Evolutionary conservation across 1,284 basidiomycete genomes (phyloP).

Genomic region (Phellinidium pouzarii): DNA sequence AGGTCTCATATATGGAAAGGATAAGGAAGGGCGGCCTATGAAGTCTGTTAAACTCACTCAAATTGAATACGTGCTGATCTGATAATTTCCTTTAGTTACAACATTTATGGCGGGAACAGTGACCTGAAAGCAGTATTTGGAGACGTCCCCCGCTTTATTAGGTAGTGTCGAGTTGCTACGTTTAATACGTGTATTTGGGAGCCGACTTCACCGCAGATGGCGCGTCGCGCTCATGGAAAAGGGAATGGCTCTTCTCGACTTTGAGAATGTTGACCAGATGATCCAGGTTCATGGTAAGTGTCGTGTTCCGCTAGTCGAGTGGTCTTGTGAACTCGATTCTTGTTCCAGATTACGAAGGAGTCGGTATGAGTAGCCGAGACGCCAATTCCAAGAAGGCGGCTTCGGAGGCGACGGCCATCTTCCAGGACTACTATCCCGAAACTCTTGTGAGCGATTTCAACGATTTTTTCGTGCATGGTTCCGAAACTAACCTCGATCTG

Average conservation of each 20-base stretch:
- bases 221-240: conserved; percentile 70
- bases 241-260: conserved; percentile 57
- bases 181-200: neutral
- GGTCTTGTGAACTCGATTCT: neutral
- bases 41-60: conserved; percentile 36
- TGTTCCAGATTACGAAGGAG: conserved; percentile 67
- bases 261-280: conserved; percentile 65
- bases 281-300: conserved; percentile 64
- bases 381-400: conserved; percentile 71
- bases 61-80: neutral
- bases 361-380: conserved; percentile 55
- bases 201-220: conserved; percentile 43
- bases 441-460: conserved; percentile 45
- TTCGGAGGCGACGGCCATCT: conserved; percentile 61
- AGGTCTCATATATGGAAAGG: conserved; percentile 58
- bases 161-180: conserved; percentile 45
- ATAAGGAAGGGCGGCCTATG: conserved; percentile 61
- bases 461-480: neutral
- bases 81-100: conserved; percentile 42
- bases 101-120: conserved; percentile 62
- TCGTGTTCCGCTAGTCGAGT: neutral
- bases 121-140: conserved; percentile 62
- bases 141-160: conserved; percentile 64
- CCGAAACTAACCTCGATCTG: neutral
- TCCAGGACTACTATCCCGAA: conserved; percentile 70